phyloP scores from a whole-genome alignment of 768 basidiomycete species.

The Termitomyces sp. region DNA sequence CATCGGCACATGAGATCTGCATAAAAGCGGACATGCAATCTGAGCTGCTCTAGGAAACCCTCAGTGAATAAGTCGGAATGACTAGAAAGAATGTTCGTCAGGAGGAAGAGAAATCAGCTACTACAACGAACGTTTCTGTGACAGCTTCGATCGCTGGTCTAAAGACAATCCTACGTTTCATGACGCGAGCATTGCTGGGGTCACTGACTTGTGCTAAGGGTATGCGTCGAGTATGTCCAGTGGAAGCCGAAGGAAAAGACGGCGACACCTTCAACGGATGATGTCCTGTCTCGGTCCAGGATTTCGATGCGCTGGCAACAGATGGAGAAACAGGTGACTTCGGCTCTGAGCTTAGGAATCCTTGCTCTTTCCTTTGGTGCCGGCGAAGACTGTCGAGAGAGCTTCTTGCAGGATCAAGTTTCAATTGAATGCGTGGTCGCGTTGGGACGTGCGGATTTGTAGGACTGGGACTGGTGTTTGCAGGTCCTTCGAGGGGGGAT shows the following conservation, averaged over 20 bases:
- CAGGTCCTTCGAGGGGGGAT: constrained; percentile 42
- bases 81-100: constrained; percentile 13
- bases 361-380: constrained; percentile 27
- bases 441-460: not conserved
- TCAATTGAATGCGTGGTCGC: constrained; percentile 2
- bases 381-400: constrained; percentile 8
- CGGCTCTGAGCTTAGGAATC: constrained; percentile 7
- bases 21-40: constrained; percentile 62
- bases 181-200: constrained; percentile 26
- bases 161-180: constrained; percentile 29
- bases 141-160: constrained; percentile 29
- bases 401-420: not conserved
- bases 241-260: constrained; percentile 42
- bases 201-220: constrained; percentile 17
- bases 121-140: constrained; percentile 7
- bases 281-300: constrained; percentile 47
- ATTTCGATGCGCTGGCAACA: constrained; percentile 36
- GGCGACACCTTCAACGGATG: constrained; percentile 31
- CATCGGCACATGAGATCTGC: constrained; percentile 75
- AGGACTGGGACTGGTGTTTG: constrained; percentile 28
- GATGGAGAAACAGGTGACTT: constrained; percentile 17
- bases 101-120: not conserved
- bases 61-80: constrained; percentile 28
- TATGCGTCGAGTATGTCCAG: constrained; percentile 37
- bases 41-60: constrained; percentile 39